Conservation (phyloP, 352 stramenopile species). For the Phytophthora ohioensis region DNA sequence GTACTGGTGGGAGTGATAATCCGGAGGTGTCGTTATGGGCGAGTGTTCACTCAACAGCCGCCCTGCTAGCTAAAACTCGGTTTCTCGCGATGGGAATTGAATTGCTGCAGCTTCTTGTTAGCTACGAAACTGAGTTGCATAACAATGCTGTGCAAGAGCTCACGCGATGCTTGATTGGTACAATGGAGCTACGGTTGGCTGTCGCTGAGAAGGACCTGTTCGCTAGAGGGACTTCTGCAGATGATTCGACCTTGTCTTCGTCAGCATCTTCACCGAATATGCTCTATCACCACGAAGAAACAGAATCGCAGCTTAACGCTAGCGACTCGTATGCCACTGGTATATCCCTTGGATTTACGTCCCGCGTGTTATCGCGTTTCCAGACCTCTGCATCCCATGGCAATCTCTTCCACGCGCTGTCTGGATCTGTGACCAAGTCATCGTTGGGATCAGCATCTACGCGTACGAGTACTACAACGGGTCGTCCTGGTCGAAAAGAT, state of each 20-base stretch:
- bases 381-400: slow-evolving; percentile 58
- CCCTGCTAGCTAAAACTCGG: slow-evolving; percentile 65
- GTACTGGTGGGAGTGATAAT: slow-evolving; percentile 13
- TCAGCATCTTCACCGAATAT: slow-evolving; percentile 39
- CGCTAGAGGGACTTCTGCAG: slow-evolving; percentile 9
- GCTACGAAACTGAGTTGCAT: slow-evolving; percentile 63
- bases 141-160: slow-evolving; percentile 57
- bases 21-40: slow-evolving; percentile 22
- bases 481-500: slow-evolving; percentile 38
- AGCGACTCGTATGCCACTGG: slow-evolving; percentile 26
- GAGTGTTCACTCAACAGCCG: slow-evolving; percentile 40
- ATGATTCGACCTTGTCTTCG: slow-evolving; percentile 37
- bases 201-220: slow-evolving; percentile 72
- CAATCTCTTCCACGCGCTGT: slow-evolving; percentile 68
- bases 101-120: slow-evolving; percentile 72
- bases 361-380: slow-evolving; percentile 79
- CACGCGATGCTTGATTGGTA: slow-evolving; percentile 69
- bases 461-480: slow-evolving; percentile 16
- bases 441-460: slow-evolving; percentile 10
- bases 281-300: slow-evolving; percentile 28
- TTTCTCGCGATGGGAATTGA: slow-evolving; percentile 83
- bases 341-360: slow-evolving; percentile 60
- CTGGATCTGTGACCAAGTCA: slow-evolving; percentile 45
- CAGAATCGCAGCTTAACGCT: slow-evolving; percentile 10
- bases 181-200: slow-evolving; percentile 56